Base-by-base conservation (phyloP, 1,139 yeast species). In the Lizanozyma gosingica region DNA sequence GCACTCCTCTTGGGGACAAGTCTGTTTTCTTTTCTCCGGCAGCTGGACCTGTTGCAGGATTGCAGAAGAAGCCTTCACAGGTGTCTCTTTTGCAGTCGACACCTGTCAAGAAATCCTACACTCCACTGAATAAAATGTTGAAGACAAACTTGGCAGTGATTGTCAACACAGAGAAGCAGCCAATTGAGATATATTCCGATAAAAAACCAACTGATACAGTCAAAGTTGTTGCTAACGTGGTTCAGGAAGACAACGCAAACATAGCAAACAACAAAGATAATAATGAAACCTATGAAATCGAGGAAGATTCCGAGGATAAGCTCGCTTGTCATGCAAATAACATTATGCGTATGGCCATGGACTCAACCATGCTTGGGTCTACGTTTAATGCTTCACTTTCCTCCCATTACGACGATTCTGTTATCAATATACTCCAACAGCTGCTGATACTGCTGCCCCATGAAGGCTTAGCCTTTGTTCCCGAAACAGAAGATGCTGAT, bases 271-370 rank as follows among this genome's bases (percentile, higher is more conserved):
- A 34, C 29, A 38, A 32, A n/a, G 29, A 39, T 33, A 37, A 41
- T 14, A 41, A 45, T 38, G 36, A 41, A 27, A 40, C 40, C 33
- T 18, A 41, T 32, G 42, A 44, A 15, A 50, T 47, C 3, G 50
- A 37, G 4, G 64, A 57, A 18, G 58, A 55, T 15, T 54, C 61
- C 1, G 65, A 60, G 38, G 75, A 70, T 46, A 62, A 63, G 35
- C 61, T 70, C 46, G 76, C 76, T 9, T 70, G 75, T 43, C 76
- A 70, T 47, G 75, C 75, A 2, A 71, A 67, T 40, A 67, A 67
- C 39, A 70, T 70, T 43, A 57, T 70, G 62, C 57, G 71, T 33
- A 67, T 70, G 75, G 76, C 76, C 1, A 69, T 70, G 37, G 76
- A 70, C 43, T 63, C 74, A 17, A 70, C 76, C 2, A 65, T 70